These are phyloP conservation scores for Fusarium albidum DNA, from an alignment of 2,329 filamentous ascomycete species.

Conservation along the genomic window DNA sequence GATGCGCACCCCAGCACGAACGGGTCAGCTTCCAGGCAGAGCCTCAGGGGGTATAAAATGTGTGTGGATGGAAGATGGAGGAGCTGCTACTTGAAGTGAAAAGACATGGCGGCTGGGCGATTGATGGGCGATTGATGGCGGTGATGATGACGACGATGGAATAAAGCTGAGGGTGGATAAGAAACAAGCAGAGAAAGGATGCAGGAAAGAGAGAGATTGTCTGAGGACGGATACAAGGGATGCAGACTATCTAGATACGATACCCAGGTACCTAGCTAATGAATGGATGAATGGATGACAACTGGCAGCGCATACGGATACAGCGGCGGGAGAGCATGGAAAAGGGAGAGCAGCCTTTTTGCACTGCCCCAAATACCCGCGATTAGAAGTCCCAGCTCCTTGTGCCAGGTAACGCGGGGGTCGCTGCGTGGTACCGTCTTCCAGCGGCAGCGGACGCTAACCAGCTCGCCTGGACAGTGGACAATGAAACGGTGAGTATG, in stretches of 20 bases:
- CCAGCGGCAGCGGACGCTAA: conserved; percentile 18
- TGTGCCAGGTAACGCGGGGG: conserved; percentile 14
- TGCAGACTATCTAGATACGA: not conserved
- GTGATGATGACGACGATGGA: not conserved
- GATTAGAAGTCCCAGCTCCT: not conserved
- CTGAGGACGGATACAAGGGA: not conserved
- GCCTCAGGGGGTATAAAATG: conserved; percentile 7
- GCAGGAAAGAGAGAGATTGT: not conserved
- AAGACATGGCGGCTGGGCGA: conserved; percentile 24
- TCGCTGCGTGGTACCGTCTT: not conserved
- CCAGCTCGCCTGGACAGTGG: conserved; percentile 13
- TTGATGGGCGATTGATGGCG: not conserved
- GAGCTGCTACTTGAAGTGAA: conserved; percentile 21
- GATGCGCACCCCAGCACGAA: conserved; percentile 10
- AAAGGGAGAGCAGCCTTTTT: not conserved
- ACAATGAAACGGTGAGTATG: conserved; percentile 22
- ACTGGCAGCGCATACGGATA: conserved; percentile 18
- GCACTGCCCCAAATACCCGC: not conserved
- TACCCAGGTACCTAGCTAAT: not conserved
- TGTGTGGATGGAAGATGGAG: conserved; percentile 5
- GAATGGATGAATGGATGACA: conserved; percentile 14
- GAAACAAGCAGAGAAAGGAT: not conserved
- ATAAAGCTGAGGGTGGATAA: not conserved
- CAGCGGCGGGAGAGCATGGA: not conserved
- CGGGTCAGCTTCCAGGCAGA: conserved; percentile 22